Evolutionary conservation across 2,329 filamentous ascomycete species (phyloP).

Genomic region (Herpotrichia juniperi): DNA sequence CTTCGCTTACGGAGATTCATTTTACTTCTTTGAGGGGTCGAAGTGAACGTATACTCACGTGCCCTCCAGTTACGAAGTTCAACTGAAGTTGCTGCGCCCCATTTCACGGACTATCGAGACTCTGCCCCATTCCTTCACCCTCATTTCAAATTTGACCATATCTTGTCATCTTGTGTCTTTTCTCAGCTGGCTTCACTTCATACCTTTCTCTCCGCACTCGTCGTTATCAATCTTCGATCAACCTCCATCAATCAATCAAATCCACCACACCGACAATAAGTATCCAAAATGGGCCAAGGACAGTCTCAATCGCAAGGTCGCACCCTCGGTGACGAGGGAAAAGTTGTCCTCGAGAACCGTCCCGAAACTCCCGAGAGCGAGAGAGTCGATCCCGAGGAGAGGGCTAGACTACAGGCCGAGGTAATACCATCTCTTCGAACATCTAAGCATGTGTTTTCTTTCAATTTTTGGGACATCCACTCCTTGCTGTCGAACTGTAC

Average conservation of each 20-base stretch:
- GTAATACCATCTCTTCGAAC: slow-evolving; percentile 13
- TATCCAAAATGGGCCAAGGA: slow-evolving; percentile 29
- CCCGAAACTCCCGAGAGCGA: slow-evolving; percentile 25
- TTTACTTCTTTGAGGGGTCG: too few species aligned
- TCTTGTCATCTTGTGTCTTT: too few species aligned
- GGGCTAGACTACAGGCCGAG: slow-evolving; percentile 28
- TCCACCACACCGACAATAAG: background rate
- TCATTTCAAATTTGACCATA: too few species aligned
- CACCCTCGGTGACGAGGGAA: background rate
- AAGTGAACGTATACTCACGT: too few species aligned
- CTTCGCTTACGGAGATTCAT: too few species aligned
- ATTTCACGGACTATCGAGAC: too few species aligned
- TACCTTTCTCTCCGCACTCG: background rate
- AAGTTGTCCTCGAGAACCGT: slow-evolving; percentile 4
- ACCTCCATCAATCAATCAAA: background rate
- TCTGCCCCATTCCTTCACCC: too few species aligned
- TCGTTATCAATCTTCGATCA: background rate
- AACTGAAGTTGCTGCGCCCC: too few species aligned
- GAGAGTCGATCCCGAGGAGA: slow-evolving; percentile 26
- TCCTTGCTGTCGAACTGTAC: too few species aligned
- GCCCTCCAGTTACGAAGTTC: too few species aligned
- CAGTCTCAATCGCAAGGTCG: slow-evolving; percentile 23
- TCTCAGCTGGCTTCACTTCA: too few species aligned
- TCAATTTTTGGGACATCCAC: too few species aligned
- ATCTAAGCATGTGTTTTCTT: background rate